Conservation (phyloP, 2,329 filamentous ascomycete genomes). For the Fusarium dimerum region DNA sequence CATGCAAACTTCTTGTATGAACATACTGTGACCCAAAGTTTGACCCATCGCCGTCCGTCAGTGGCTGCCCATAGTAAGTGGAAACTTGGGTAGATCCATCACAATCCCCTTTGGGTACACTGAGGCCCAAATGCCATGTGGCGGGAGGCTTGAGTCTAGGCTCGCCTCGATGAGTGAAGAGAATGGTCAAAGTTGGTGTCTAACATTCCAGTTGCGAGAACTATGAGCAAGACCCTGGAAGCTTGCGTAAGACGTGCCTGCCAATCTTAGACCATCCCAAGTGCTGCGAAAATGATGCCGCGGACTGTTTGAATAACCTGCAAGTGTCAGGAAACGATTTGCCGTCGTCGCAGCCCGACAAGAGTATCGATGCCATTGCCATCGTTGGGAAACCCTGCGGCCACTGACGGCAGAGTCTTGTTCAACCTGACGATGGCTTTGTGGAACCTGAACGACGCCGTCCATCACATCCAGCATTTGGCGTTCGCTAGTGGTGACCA, state of each 20-base stretch:
- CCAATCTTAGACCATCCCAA: background rate
- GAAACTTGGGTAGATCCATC: constrained; percentile 9
- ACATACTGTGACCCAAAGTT: constrained; percentile 17
- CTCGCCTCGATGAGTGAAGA: constrained; percentile 18
- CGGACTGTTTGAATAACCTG: background rate
- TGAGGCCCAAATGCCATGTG: constrained; percentile 23
- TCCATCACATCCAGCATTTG: constrained; percentile 3
- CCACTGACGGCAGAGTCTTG: constrained; percentile 10
- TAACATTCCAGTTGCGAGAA: constrained; percentile 25
- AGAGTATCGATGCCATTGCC: constrained; percentile 4
- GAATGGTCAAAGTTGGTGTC: constrained; percentile 13
- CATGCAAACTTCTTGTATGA: constrained; percentile 16
- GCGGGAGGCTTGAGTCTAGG: constrained; percentile 32
- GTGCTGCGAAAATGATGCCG: background rate
- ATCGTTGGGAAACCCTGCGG: constrained; percentile 15
- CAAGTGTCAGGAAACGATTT: constrained; percentile 3
- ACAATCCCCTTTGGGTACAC: constrained; percentile 16
- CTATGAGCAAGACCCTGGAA: constrained; percentile 4
- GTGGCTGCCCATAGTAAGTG: constrained; percentile 17
- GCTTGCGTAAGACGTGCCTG: constrained; percentile 1
- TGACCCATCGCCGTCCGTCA: constrained; percentile 20
- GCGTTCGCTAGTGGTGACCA: constrained; percentile 4
- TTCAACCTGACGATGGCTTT: background rate
- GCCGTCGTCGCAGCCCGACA: background rate
- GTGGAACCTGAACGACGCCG: constrained; percentile 7